A percentile compares a stretch with the other conserved stretches of the same genome.
phyloP scores from a whole-genome alignment of 1,284 basidiomycete genomes.

The Ganoderma lucidum region DNA sequence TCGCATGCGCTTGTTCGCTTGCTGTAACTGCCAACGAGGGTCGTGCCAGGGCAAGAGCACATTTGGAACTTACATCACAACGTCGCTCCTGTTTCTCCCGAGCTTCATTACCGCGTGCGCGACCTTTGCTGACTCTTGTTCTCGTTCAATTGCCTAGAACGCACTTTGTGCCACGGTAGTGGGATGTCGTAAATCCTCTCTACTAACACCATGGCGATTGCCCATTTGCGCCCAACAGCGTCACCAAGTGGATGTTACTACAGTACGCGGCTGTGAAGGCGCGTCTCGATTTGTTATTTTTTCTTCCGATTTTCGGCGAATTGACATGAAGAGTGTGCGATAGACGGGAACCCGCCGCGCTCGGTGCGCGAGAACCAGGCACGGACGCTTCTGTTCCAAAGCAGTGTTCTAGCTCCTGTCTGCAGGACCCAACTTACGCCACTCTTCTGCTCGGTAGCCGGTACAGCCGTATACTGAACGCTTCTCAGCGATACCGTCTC shows the following conservation, averaged over 20 bases:
- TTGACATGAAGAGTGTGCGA: conserved; percentile 3
- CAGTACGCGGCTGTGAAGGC: neutral
- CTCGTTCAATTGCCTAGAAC: neutral
- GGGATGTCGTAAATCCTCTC: neutral
- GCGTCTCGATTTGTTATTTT: neutral
- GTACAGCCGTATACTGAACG: neutral
- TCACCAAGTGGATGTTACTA: neutral
- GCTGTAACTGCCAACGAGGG: conserved; percentile 6
- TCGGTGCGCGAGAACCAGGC: conserved; percentile 4
- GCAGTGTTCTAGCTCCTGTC: conserved; percentile 2
- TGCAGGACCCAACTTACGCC: conserved; percentile 8
- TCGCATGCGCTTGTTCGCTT: neutral
- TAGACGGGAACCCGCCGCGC: neutral
- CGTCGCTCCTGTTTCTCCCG: conserved; percentile 2
- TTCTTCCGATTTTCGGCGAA: conserved; percentile 7
- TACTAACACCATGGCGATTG: neutral
- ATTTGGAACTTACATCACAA: conserved; percentile 7
- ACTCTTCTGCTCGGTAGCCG: conserved; percentile 9
- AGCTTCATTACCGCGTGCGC: neutral
- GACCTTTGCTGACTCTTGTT: neutral
- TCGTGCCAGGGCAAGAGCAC: neutral
- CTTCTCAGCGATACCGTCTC: conserved; percentile 9
- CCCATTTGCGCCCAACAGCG: neutral
- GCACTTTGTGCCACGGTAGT: neutral
- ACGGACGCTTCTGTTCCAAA: neutral